Evolutionary conservation across 805 yeast genomes (phyloP).

Genomic region (Lipomyces yamanashiensis): DNA sequence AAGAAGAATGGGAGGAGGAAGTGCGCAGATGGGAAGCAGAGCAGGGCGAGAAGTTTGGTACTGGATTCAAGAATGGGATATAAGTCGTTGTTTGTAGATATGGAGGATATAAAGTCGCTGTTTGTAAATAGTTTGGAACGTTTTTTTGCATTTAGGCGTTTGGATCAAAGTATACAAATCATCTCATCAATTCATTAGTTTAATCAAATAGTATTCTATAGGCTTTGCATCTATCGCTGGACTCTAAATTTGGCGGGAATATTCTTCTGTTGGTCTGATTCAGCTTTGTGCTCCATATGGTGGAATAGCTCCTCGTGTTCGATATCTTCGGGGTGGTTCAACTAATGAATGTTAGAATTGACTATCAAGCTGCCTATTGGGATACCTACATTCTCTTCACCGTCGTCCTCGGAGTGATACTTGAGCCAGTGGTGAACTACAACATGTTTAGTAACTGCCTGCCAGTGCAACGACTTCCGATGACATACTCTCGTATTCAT

Average conservation of each 20-base stretch:
- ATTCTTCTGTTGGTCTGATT: slow-evolving; percentile 27
- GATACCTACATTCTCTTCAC: slow-evolving; percentile 29
- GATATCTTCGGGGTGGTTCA: slow-evolving; percentile 24
- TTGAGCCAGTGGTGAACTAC: slow-evolving; percentile 90
- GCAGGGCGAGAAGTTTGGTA: slow-evolving; percentile 33
- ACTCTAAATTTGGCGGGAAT: slow-evolving; percentile 33
- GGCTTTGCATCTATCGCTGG: slow-evolving; percentile 4
- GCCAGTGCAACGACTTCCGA: background rate
- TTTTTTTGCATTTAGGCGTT: slow-evolving; percentile 11
- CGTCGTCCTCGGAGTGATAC: slow-evolving; percentile 44
- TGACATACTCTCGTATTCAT: slow-evolving; percentile 71
- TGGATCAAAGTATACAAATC: background rate
- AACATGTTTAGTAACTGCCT: background rate
- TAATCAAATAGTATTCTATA: background rate
- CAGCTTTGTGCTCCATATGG: slow-evolving; percentile 30
- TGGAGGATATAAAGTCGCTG: background rate
- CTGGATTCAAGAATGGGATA: slow-evolving; percentile 18
- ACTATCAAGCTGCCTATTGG: background rate
- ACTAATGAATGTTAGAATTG: slow-evolving; percentile 7
- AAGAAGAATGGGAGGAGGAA: slow-evolving; percentile 73
- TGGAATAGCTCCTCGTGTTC: slow-evolving; percentile 36
- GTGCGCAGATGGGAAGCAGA: slow-evolving; percentile 62
- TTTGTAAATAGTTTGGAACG: no score
- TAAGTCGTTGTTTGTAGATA: background rate
- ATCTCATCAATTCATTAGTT: background rate